A percentile compares a stretch with the other conserved stretches of the same genome.
Evolutionary conservation across 345 rosid species (phyloP).

Genomic region (Trapa incisa): DNA sequence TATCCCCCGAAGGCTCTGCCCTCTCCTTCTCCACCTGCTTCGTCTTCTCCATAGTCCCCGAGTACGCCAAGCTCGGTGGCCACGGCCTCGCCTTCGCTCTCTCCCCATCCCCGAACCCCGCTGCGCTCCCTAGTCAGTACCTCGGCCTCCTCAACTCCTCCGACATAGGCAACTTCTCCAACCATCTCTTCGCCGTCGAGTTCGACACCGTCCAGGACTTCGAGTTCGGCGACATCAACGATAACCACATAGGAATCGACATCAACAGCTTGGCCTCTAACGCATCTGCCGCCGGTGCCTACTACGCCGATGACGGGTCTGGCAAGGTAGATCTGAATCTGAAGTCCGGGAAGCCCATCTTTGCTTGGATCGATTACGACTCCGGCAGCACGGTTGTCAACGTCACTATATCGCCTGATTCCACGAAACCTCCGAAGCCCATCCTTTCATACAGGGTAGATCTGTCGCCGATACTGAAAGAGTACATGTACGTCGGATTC

Average conservation of each 20-base stretch:
- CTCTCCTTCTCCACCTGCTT: conserved; percentile 19
- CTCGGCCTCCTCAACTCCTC: conserved; percentile 50
- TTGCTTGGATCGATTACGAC: conserved; percentile 77
- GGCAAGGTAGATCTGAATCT: conserved; percentile 31
- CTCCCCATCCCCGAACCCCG: conserved; percentile 15
- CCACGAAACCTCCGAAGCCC: conserved; percentile 32
- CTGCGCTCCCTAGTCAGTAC: conserved; percentile 55
- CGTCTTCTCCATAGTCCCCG: conserved; percentile 52
- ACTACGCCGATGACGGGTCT: conserved; percentile 16
- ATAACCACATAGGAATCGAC: conserved; percentile 79
- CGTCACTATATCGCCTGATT: conserved; percentile 45
- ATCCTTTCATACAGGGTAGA: too few species aligned
- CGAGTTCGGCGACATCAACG: conserved; percentile 56
- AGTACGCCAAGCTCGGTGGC: conserved; percentile 47
- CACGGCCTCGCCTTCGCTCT: conserved; percentile 79
- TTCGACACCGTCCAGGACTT: conserved; percentile 63
- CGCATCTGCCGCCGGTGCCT: conserved; percentile 29
- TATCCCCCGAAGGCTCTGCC: too few species aligned
- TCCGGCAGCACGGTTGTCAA: conserved; percentile 24
- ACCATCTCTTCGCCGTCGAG: conserved; percentile 60
- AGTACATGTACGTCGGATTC: too few species aligned
- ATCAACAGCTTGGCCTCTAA: conserved; percentile 48
- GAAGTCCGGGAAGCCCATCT: conserved; percentile 46
- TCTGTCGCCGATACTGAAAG: too few species aligned
- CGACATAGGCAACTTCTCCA: conserved; percentile 38